Base-by-base conservation (phyloP, 345 rosid species). In the Arabis hirsuta region DNA sequence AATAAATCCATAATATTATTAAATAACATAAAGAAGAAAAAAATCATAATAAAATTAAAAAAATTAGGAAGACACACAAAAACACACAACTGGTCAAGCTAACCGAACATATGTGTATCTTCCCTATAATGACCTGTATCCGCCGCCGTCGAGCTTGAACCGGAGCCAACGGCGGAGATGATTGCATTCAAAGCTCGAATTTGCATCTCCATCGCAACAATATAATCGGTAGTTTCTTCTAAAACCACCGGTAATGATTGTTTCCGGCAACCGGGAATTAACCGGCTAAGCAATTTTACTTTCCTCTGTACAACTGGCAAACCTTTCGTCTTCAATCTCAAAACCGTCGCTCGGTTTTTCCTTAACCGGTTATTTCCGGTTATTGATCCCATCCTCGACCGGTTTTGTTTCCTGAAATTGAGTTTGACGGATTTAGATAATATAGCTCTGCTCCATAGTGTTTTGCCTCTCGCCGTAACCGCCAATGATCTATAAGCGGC, bases 201-300 rank as follows among this genome's bases (percentile, higher is more conserved):
- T 72, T 91, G 99, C 99, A 91, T 95, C 93, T 95, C 94, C 70
- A 91, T 79, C 12, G 99, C 99, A n/a, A 85, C 87, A 43, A 95
- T 95, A 58, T 95, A 95, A 84, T 95, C 99, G 0, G 94, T 85
- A 0, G 94, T 90, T 72, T 95, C 99, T 67, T 95, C 97, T 19
- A 95, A 81, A 64, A 95, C 85, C 52, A 95, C 88, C 14, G 96
- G 96, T 38, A 95, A 67, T 19, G 92, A 76, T 71, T 95, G 88
- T 73, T 88, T 91, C 65, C 94, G 85, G 89, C 99, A 95, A 52
- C 99, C 99, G 2, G 99, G 99, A 61, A 95, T 90, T 76, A 95
- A 72, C 72, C 92, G 86, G 61, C 99, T 90, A 9, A 95, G 85
- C 14, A 86, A 44, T 52, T 87, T 81, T 26, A 86, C 94, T 73